Evolutionary conservation across 164 flowering plant genomes (phyloP), one percentile per base, ranked within the genome.

Genomic region (Nelumbo lutea): DNA sequence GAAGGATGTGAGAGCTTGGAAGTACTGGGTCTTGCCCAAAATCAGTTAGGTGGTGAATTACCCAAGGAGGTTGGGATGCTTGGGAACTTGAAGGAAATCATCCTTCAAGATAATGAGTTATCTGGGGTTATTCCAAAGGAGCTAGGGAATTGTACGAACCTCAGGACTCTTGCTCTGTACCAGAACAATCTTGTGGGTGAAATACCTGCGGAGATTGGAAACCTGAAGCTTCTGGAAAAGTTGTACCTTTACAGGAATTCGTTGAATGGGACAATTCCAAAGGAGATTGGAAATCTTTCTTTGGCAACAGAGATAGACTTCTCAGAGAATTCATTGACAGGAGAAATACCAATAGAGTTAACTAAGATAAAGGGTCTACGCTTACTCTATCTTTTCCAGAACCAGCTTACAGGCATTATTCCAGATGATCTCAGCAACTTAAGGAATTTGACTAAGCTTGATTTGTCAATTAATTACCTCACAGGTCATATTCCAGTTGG

Each of bases 261-360:
- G 58, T 74, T 90, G 70, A 87, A 87, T 71, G 91, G 91, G 56
- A 85, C 86, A n/a, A 88, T 88, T 63, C 91, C 93, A 9, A 82
- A 69, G 75, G 89, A 86, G 64, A 72, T 88, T 47, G 93, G 96
- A 38, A 88, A 90, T 76, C 86, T 88, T 44, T 75, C 83, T 15
- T 46, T 63, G 13, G 88, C 78, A 9, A 61, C 56, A 59, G 89
- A 88, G 69, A 88, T 90, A 55, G 96, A 90, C 75, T 86, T 90
- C 77, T 88, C 96, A 0, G 93, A 88, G 78, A 90, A 90, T 59
- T 61, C 4, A 52, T 73, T 90, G 72, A 67, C 75, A 0, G 96
- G 96, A 45, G 84, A 75, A 66, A 87, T 90, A 40, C 96, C 96
- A 27, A 5, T 60, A 3, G 91, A 88, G 80, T 52, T 90, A 11